Base-by-base conservation (phyloP, 2,329 filamentous ascomycete genomes). In the Setomelanomma holmii region DNA sequence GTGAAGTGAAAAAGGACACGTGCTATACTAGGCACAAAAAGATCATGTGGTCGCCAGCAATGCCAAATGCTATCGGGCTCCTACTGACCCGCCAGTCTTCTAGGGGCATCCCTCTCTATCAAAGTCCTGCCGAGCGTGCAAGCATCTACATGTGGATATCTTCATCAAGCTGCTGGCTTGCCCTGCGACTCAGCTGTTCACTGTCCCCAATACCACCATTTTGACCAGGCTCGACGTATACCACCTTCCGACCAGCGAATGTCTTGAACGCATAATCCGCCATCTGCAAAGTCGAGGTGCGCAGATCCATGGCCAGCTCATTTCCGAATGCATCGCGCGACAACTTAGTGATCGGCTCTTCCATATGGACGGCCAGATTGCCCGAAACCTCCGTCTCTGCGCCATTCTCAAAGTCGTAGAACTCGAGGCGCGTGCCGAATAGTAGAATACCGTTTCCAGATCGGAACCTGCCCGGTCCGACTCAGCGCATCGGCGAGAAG, bases 391-490 rank as follows among this genome's bases (percentile, higher is more conserved):
- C 43, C 2, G 36, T 30, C 4, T 19, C 14, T 10, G 27, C 27
- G 22, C 51, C 42, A 17, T 49, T 47, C 21, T 63, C 51, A 42
- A 58, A 72, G 5, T 40, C 34, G 54, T 70, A 70, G 36, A 66
- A 52, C 44, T 69, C 66, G 20, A 72, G 46, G 4, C 50, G 53
- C 3, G 56, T 49, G 4, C 69, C 68, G 7, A 67, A 56, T 16
- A 72, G 49, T 8, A 71, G 30, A 17, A 71, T 59, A 10, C 56
- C 66, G 24, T 60, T 50, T 11, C 66, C 63, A 1, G 45, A 35
- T 4, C 43, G n/a, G 23, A 4, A 72, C 54, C 1, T 55, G 47
- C 3, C 57, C 61, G 1, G 48, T 21, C 4, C 45, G 24, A 23
- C 62, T 61, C 12, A 71, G 51, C 4, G 52, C 23, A 30, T 63